phyloP scores from a whole-genome alignment of 352 stramenopile genomes.

The Phytophthora brassicae region DNA sequence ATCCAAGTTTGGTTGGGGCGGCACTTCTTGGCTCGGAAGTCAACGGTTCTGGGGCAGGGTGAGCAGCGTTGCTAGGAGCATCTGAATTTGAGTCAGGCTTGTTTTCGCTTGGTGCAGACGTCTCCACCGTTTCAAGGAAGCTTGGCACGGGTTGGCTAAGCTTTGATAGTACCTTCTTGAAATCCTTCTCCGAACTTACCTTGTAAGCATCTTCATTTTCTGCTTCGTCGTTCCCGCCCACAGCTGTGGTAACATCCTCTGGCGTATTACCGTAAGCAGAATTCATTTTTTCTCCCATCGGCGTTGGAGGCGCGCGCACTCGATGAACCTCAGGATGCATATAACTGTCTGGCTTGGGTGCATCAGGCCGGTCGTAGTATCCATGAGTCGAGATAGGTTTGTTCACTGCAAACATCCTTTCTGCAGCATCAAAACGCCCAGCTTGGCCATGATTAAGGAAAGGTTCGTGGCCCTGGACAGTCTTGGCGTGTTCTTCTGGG shows the following conservation, averaged over 20 bases:
- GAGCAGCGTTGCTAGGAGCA: not conserved
- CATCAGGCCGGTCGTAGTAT: slow-evolving; percentile 18
- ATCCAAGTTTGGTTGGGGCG: slow-evolving; percentile 13
- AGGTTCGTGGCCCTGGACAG: not conserved
- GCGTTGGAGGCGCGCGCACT: slow-evolving; percentile 20
- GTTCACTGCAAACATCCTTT: slow-evolving; percentile 29
- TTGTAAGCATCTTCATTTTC: not conserved
- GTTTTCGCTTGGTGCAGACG: not conserved
- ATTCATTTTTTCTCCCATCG: slow-evolving; percentile 29
- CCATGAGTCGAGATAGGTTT: slow-evolving; percentile 1
- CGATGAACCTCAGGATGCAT: slow-evolving; percentile 4
- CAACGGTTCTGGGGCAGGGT: not conserved
- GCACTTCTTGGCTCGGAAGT: not conserved
- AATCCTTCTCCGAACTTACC: not conserved
- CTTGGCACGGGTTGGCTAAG: not conserved
- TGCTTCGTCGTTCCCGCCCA: not conserved
- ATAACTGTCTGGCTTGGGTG: slow-evolving; percentile 12
- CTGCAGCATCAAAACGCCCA: slow-evolving; percentile 32
- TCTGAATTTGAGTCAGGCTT: not conserved
- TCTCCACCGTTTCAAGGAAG: not conserved
- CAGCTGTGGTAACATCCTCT: not conserved
- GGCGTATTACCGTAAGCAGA: slow-evolving; percentile 6
- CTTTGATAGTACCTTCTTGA: not conserved
- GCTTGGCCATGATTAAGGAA: slow-evolving; percentile 12
- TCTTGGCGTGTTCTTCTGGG: not conserved